phyloP scores from a whole-genome alignment of 257 asterid genomes.

The Solanum pinnatisectum region DNA sequence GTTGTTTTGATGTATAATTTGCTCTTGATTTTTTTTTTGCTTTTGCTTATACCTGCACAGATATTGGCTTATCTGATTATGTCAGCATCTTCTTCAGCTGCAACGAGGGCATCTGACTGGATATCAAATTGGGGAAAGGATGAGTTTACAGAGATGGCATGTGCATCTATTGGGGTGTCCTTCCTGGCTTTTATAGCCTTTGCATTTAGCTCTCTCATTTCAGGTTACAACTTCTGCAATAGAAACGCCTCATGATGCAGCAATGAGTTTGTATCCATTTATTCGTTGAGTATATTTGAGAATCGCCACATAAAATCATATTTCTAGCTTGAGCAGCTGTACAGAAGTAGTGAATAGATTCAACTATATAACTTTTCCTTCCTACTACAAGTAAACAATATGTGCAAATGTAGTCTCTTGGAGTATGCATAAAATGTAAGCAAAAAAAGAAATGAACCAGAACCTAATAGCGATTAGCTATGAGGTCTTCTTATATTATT shows the following conservation, averaged over 20 bases:
- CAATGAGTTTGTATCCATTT: not conserved
- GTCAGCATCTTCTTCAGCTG: slow-evolving; percentile 90
- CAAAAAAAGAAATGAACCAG: not conserved
- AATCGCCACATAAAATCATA: not conserved
- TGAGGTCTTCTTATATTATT: not conserved
- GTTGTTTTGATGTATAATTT: not conserved
- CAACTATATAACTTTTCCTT: not conserved
- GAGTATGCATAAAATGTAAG: not conserved
- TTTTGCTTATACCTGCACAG: slow-evolving; percentile 21
- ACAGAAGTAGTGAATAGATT: not conserved
- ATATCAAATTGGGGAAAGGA: slow-evolving; percentile 80
- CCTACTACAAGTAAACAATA: not conserved
- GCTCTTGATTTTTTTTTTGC: not conserved
- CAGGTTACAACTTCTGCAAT: slow-evolving; percentile 66
- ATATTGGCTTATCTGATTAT: slow-evolving; percentile 69
- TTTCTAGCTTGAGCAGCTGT: not conserved
- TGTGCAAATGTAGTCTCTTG: not conserved
- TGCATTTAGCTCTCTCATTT: slow-evolving; percentile 61
- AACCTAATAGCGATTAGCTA: not conserved
- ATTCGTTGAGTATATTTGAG: not conserved
- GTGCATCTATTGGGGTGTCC: slow-evolving; percentile 65
- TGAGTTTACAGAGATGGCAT: slow-evolving; percentile 72
- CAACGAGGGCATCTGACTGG: slow-evolving; percentile 82
- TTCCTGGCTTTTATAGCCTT: slow-evolving; percentile 68
- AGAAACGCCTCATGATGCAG: slow-evolving; percentile 23